phyloP scores from a whole-genome alignment of 257 asterid genomes.

The Coffea canephora region DNA sequence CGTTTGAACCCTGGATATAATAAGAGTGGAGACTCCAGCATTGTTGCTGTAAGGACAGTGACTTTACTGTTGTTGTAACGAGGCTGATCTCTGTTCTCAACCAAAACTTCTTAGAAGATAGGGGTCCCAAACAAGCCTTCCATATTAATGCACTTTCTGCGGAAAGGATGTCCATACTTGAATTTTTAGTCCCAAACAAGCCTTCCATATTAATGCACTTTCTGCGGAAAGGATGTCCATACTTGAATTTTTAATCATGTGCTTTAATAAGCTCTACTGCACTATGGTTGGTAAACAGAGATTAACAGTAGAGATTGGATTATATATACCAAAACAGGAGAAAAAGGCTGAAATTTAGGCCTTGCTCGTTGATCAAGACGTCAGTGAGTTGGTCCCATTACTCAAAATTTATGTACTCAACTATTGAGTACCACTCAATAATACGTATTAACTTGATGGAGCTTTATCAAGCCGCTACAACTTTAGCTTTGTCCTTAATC shows the following conservation, averaged over 20 bases:
- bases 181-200: constrained; percentile 34
- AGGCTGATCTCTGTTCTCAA: constrained; percentile 10
- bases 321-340: not conserved
- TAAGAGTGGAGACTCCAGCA: too few relatives aligned
- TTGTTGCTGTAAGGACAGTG: constrained; percentile 21
- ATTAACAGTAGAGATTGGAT: not conserved
- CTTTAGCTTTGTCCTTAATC: constrained; percentile 11
- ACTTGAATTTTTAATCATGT: not conserved
- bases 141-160: constrained; percentile 21
- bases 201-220: constrained; percentile 25
- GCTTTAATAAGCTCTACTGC: constrained; percentile 1
- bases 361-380: not conserved
- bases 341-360: constrained; percentile 8
- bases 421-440: constrained; percentile 5
- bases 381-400: constrained; percentile 10
- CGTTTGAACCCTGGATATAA: not conserved
- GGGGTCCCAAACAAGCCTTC: constrained; percentile 36
- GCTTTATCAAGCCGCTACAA: constrained; percentile 7
- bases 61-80: not conserved
- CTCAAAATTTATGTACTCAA: constrained; percentile 3
- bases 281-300: not conserved
- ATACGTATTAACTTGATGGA: not conserved
- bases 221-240: not conserved
- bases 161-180: not conserved
- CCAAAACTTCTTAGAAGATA: constrained; percentile 27